Percentiles rank a stretch among this genome's conserved stretches.
phyloP scores from a whole-genome alignment of 2,329 filamentous ascomycete species.

The Botrytis porri region DNA sequence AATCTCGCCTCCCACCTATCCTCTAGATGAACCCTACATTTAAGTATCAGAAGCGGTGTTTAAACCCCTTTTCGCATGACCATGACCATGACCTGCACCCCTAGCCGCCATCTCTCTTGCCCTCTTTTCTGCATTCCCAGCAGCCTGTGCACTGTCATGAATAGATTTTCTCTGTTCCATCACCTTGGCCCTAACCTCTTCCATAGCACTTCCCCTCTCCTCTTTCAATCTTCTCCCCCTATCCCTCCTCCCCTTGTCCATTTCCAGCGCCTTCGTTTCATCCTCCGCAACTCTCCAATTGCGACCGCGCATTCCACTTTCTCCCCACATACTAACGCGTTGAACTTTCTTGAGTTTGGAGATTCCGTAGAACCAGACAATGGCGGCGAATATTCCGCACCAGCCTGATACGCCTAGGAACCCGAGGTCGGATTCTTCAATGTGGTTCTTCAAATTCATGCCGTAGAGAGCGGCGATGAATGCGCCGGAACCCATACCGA shows the following conservation, averaged over 20 bases:
- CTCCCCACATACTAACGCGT: conserved; percentile 74
- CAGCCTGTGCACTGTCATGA: background rate
- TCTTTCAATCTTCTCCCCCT: conserved; percentile 32
- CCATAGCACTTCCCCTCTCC: conserved; percentile 25
- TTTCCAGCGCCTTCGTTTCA: conserved; percentile 29
- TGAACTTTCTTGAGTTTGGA: conserved; percentile 81
- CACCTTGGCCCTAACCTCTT: conserved; percentile 23
- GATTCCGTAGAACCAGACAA: conserved; percentile 82
- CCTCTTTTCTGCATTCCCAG: background rate
- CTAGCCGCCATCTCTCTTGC: background rate
- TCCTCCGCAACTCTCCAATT: conserved; percentile 35
- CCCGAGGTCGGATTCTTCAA: conserved; percentile 87
- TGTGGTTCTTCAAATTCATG: conserved; percentile 99
- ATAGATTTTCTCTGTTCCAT: conserved; percentile 12
- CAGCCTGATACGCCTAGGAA: conserved; percentile 72
- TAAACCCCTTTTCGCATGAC: background rate
- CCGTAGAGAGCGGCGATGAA: conserved; percentile 98
- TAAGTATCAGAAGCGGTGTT: background rate
- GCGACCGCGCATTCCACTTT: conserved; percentile 33
- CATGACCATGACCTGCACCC: background rate
- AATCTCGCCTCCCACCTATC: background rate
- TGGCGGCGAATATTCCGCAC: conserved; percentile 68
- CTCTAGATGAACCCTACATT: background rate
- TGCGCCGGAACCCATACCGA: conserved; percentile 91
- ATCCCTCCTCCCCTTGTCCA: conserved; percentile 29